These are phyloP conservation scores for Prunus mume DNA, from an alignment of 306 rosid genomes.

Conservation along the genomic window DNA sequence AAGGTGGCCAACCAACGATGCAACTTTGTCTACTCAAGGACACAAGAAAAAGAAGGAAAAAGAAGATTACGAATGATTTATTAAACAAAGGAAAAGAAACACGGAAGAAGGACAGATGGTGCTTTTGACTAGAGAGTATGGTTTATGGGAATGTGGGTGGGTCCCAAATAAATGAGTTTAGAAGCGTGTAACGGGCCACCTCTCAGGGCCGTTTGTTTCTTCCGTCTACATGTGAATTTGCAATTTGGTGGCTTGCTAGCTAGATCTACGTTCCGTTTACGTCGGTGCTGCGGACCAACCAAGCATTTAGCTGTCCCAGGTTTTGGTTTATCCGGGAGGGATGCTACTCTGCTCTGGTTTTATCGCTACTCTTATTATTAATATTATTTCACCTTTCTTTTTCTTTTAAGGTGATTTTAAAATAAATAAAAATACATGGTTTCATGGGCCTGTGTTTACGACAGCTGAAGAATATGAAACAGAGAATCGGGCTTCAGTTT, in stretches of 20 bases:
- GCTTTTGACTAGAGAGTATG: not conserved
- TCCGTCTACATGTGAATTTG: not conserved
- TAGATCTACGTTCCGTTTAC: constrained; percentile 54
- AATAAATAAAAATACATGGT: not conserved
- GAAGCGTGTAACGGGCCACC: constrained; percentile 24
- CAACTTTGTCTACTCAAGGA: not conserved
- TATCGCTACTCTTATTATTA: not conserved
- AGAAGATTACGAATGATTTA: not conserved
- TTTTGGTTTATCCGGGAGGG: not conserved
- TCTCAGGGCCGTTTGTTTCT: constrained; percentile 39
- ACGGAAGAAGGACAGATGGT: no score
- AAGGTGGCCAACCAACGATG: not conserved
- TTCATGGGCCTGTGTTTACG: not conserved
- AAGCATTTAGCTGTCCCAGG: not conserved
- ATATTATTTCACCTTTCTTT: not conserved
- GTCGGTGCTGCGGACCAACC: constrained; percentile 31
- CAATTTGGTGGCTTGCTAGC: not conserved
- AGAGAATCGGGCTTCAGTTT: not conserved
- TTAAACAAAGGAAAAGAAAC: not conserved
- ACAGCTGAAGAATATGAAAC: not conserved
- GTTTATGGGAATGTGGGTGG: not conserved
- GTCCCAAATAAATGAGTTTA: not conserved
- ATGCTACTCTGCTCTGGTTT: not conserved
- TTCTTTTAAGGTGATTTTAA: not conserved
- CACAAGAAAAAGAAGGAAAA: not conserved